phyloP scores from a whole-genome alignment of 345 rosid genomes.

The Ailanthus altissimus region DNA sequence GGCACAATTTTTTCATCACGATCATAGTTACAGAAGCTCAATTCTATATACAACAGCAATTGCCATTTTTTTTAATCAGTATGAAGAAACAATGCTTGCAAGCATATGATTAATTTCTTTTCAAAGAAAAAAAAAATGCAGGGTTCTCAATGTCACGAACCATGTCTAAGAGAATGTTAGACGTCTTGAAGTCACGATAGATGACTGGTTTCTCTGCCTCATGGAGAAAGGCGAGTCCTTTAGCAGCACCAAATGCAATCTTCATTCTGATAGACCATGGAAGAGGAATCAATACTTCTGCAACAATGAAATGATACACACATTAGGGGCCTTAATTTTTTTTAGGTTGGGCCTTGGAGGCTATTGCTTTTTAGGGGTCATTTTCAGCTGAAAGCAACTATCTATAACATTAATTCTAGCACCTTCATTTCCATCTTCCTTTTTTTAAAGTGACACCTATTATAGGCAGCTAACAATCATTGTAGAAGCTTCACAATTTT shows the following conservation, averaged over 20 bases:
- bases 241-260: conserved; percentile 93
- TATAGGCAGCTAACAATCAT: neutral
- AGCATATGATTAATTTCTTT: neutral
- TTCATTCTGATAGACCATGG: conserved; percentile 89
- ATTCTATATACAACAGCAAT: too few species aligned
- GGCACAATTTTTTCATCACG: neutral
- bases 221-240: conserved; percentile 95
- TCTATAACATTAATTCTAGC: neutral
- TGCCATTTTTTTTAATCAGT: too few species aligned
- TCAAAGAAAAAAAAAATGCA: neutral
- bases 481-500: neutral
- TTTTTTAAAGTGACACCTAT: neutral
- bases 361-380: neutral
- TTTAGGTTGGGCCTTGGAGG: too few species aligned
- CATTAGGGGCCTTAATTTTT: neutral
- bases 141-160: conserved; percentile 41
- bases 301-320: conserved; percentile 22
- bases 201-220: conserved; percentile 96
- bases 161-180: conserved; percentile 84
- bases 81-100: neutral
- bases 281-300: conserved; percentile 91
- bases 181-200: conserved; percentile 94
- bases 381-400: neutral
- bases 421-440: neutral
- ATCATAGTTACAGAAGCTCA: neutral